Conservation (phyloP, 306 rosid genomes). For the Trifolium pratense region DNA sequence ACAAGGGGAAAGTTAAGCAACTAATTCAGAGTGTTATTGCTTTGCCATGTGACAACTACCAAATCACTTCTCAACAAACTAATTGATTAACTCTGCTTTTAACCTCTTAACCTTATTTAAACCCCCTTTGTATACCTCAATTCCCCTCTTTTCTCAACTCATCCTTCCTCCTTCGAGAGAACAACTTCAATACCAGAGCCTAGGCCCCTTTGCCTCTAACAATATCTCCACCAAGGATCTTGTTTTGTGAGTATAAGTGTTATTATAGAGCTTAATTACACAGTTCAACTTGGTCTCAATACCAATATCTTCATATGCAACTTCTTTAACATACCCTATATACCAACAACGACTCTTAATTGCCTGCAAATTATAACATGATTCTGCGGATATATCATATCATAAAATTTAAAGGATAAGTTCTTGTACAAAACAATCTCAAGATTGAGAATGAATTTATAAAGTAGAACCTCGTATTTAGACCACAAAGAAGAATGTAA, state of each 20-base stretch:
- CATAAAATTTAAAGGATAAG: neutral
- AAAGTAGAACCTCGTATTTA: slow-evolving; percentile 11
- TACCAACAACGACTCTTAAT: slow-evolving; percentile 10
- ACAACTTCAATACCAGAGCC: neutral
- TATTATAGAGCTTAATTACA: neutral
- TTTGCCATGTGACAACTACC: neutral
- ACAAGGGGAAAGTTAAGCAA: neutral
- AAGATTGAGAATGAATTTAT: slow-evolving; percentile 1
- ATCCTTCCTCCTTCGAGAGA: neutral
- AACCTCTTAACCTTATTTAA: neutral
- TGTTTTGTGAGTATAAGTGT: neutral
- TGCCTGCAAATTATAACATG: neutral
- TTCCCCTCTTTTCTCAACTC: neutral
- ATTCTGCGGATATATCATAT: neutral
- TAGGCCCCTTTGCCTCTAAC: neutral
- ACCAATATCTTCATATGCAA: slow-evolving; percentile 26
- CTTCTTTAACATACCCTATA: slow-evolving; percentile 2
- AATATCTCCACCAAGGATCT: neutral
- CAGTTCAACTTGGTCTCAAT: neutral
- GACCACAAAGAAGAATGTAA: slow-evolving; percentile 1
- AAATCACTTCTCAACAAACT: neutral
- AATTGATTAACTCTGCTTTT: neutral
- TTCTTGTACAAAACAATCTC: neutral
- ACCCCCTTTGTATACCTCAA: neutral
- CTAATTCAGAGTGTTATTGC: neutral